Base-by-base conservation (phyloP, 768 basidiomycete genomes). In the Royoungia palumana region DNA sequence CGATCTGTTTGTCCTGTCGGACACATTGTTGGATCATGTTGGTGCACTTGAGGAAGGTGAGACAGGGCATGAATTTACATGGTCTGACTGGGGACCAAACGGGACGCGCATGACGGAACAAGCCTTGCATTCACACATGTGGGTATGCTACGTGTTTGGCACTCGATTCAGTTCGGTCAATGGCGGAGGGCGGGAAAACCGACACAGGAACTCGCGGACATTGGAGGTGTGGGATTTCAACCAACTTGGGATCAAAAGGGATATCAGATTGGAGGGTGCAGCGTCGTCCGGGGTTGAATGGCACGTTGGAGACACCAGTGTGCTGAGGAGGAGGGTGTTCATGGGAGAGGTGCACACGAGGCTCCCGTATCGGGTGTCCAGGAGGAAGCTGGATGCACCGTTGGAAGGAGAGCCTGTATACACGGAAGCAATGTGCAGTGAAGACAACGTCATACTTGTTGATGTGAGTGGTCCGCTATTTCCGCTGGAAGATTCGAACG, bases 111-210 rank as follows among this genome's bases (percentile, higher is more conserved):
- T 82, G 55, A 55, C 77, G 30, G 49, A 48, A 25, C 63, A 64
- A 7, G 62, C 64, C 32, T 71, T 64, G 19, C 68, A 64, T 30
- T 74, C 75, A 12, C 53, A 60, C 21, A 61, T 70, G n/a, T 83
- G 81, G 81, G 78, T 80, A 8, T 83, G 81, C 65, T 80, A 79
- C 54, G 74, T 81, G 17, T 73, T 72, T 55, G 81, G 80, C 19
- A 70, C 70, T 22, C 72, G 70, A 50, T 79, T 72, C 44, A 73
- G 70, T 51, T 70, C 51, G 39, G 67, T 55, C 34, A 27, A 30
- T 22, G 36, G 58, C 20, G 37, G 46, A 22, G 37, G 56, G 42
- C 44, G 44, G 42, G 41, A 48, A 49, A 41, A 35, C 21, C 47
- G 60, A 28, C 28, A 28, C 2, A 40, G 47, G 35, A 52, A 39